Conservation (phyloP, 306 rosid species). For the Rosa persica region DNA sequence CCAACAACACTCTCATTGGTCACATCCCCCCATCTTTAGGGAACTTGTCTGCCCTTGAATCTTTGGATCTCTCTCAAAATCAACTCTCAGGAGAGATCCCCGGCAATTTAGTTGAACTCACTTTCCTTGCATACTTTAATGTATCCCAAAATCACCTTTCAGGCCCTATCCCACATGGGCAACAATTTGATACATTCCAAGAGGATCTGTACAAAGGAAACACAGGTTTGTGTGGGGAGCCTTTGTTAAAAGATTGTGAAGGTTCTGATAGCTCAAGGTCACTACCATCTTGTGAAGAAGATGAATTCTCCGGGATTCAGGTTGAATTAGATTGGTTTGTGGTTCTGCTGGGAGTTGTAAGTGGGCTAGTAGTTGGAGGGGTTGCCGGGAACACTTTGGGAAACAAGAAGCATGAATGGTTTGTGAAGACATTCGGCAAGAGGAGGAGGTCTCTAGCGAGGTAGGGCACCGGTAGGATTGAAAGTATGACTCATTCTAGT, state of each 20-base stretch:
- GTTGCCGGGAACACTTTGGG: background rate
- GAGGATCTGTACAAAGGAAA: slow-evolving; percentile 12
- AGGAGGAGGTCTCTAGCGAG: background rate
- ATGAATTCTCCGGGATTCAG: background rate
- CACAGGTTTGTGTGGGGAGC: slow-evolving; percentile 16
- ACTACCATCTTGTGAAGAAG: background rate
- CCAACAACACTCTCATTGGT: slow-evolving; percentile 8
- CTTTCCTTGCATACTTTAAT: slow-evolving; percentile 7
- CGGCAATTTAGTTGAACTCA: background rate
- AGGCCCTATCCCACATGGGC: slow-evolving; percentile 13
- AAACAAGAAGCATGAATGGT: slow-evolving; percentile 12
- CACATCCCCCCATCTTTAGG: slow-evolving; percentile 7
- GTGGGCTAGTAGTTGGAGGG: slow-evolving; percentile 14
- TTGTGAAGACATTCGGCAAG: background rate
- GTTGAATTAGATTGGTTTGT: background rate
- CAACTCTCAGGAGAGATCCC: slow-evolving; percentile 21
- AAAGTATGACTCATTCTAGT: background rate
- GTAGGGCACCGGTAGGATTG: background rate
- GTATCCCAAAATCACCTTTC: background rate
- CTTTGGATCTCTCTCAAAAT: slow-evolving; percentile 18
- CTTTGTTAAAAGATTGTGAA: slow-evolving; percentile 9
- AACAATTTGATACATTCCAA: slow-evolving; percentile 19
- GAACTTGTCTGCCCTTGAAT: slow-evolving; percentile 12
- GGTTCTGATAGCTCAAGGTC: background rate
- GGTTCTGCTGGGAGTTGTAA: background rate